Evolutionary conservation across 352 stramenopile genomes (phyloP).

Genomic region (Albugo candida): DNA sequence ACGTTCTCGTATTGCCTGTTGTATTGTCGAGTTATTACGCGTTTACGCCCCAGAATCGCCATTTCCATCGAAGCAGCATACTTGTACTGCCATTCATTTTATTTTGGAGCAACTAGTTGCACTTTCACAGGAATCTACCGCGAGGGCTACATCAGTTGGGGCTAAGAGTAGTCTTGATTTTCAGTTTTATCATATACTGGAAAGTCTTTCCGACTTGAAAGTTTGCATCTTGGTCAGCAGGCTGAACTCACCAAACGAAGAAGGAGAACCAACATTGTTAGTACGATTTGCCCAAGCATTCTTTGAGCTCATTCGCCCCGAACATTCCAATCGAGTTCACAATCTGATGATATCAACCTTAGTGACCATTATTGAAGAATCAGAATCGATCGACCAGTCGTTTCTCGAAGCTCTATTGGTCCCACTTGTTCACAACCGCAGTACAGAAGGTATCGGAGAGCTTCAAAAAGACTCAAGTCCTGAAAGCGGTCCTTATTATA

Average conservation of each 20-base stretch:
- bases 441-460: neutral
- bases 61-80: conserved; percentile 37
- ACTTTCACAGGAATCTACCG: conserved; percentile 11
- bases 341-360: conserved; percentile 60
- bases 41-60: conserved; percentile 40
- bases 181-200: conserved; percentile 34
- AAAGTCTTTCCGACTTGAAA: conserved; percentile 40
- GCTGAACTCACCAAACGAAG: conserved; percentile 21
- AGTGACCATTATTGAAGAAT: conserved; percentile 50
- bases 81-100: conserved; percentile 54
- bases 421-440: conserved; percentile 13
- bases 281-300: conserved; percentile 51
- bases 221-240: conserved; percentile 31
- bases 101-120: conserved; percentile 33
- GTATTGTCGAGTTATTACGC: conserved; percentile 49
- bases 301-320: conserved; percentile 36
- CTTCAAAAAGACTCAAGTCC: neutral
- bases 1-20: conserved; percentile 40
- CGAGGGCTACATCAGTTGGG: neutral
- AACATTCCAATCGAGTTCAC: conserved; percentile 51
- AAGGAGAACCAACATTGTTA: conserved; percentile 24
- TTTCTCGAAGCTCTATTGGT: conserved; percentile 45
- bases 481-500: conserved; percentile 15
- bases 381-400: conserved; percentile 31
- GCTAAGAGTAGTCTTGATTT: conserved; percentile 10